phyloP scores from a whole-genome alignment of 495 filamentous ascomycete species.

The Haplographium delicatum region DNA sequence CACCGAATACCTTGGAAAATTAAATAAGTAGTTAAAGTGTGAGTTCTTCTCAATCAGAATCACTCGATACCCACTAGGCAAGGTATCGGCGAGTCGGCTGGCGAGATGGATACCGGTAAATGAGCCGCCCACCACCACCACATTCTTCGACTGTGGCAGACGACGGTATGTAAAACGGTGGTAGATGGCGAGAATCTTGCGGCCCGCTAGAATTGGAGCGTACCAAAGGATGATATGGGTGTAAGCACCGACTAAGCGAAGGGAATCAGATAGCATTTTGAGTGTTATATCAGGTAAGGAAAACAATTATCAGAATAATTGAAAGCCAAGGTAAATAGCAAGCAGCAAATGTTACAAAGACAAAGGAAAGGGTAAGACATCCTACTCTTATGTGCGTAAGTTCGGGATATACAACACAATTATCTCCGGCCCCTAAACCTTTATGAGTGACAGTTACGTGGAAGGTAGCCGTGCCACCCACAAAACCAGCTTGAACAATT shows the following conservation, averaged over 20 bases:
- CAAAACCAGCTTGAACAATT: too few species aligned
- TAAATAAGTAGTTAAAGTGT: slow-evolving; percentile 55
- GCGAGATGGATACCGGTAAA: slow-evolving; percentile 47
- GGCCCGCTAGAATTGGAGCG: neutral
- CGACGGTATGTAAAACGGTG: slow-evolving; percentile 9
- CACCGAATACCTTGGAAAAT: slow-evolving; percentile 45
- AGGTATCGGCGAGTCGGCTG: slow-evolving; percentile 36
- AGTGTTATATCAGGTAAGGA: too few species aligned
- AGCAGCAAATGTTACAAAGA: too few species aligned
- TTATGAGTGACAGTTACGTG: too few species aligned
- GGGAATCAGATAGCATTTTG: neutral
- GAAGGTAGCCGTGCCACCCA: too few species aligned
- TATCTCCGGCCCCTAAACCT: too few species aligned
- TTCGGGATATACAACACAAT: too few species aligned
- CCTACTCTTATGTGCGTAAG: too few species aligned
- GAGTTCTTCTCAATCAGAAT: slow-evolving; percentile 52
- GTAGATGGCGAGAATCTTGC: neutral
- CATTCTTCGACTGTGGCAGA: slow-evolving; percentile 30
- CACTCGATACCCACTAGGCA: slow-evolving; percentile 46
- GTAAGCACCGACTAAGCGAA: neutral
- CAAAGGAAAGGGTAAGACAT: too few species aligned
- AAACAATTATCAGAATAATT: too few species aligned
- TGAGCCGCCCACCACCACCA: slow-evolving; percentile 52
- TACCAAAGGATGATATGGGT: neutral
- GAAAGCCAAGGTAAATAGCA: too few species aligned